Base-by-base conservation (phyloP, 1,139 yeast genomes). In the Geotrichum reessii region DNA sequence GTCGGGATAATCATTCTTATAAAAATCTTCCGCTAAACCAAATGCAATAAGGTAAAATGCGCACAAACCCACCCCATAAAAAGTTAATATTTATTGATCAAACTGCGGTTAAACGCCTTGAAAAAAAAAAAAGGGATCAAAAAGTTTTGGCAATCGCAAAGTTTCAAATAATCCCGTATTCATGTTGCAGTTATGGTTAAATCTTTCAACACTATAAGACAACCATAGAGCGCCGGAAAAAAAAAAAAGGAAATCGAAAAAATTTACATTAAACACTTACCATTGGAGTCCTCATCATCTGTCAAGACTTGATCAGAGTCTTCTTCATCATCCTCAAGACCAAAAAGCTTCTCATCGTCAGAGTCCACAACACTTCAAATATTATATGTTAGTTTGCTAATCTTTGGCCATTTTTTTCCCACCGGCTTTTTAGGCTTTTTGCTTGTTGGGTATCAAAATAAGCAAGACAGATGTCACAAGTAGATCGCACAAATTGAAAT, bases 1-100 rank as follows among this genome's bases (percentile, higher is more conserved):
- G 58, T 90, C 96, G 0, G 99, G 99, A 68, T 93, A 93, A 68
- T 93, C 98, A 72, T 93, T 93, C 67, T 85, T 84, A 70, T 93
- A 93, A 67, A 85, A 92, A 62, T 88, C 91, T 72, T 93, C 98
- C 14, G 96, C 71, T 66, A 50, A 11, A 48, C n/a, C 9, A 50
- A 31, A 31, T 8, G 12, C 37, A 31, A 31, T 11, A 31, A 14
- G 37, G 11, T 6, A 31, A 31, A 6, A 28, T 28, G 33, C 8
- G 37, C 1, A 31, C 4, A 14, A 31, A 31, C n/a, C n/a, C n/a
- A n/a, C n/a, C n/a, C n/a, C 9, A 31, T 7, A 28, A 28, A 11
- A 28, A 28, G 11, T 8, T 28, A 31, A 31, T 11, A 31, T 11
- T 31, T 31, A 31, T 11, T 31, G 12, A 31, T 31, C 12, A 14